A percentile compares a stretch with the other conserved stretches of the same genome.
Evolutionary conservation across 108 stramenopile genomes (phyloP).

Genomic region (Nannochloropsis granulata): DNA sequence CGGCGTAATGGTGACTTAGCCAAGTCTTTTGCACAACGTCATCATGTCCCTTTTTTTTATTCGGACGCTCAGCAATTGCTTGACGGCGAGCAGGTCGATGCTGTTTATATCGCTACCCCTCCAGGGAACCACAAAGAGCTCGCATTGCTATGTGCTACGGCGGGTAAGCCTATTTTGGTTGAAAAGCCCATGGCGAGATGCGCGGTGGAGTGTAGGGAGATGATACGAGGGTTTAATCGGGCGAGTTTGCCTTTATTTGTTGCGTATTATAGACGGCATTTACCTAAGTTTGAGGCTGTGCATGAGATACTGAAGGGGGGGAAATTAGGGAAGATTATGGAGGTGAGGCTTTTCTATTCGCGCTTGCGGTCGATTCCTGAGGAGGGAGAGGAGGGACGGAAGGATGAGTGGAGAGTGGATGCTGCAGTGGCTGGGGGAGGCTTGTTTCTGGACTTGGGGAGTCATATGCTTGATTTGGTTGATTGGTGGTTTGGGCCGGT

Average conservation of each 20-base stretch:
- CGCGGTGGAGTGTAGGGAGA: neutral
- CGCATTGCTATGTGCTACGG: neutral
- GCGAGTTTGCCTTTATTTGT: neutral
- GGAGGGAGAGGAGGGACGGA: too few relatives aligned
- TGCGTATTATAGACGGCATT: neutral
- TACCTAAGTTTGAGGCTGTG: neutral
- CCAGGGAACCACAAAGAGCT: neutral
- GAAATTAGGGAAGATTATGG: neutral
- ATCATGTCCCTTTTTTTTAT: neutral
- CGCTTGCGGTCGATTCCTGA: neutral
- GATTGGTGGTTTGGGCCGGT: neutral
- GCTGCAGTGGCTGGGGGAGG: neutral
- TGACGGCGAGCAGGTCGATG: neutral
- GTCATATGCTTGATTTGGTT: neutral
- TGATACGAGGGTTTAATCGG: neutral
- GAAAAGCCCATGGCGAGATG: neutral
- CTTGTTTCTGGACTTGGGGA: neutral
- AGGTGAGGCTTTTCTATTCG: neutral
- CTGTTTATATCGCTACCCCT: neutral
- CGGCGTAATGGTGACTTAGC: neutral
- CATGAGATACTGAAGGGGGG: neutral
- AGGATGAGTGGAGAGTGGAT: neutral
- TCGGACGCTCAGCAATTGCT: neutral
- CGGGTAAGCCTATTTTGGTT: neutral
- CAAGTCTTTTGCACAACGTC: neutral